Evolutionary conservation across 768 basidiomycete genomes (phyloP).

Genomic region (Podaxis carcinomalis): DNA sequence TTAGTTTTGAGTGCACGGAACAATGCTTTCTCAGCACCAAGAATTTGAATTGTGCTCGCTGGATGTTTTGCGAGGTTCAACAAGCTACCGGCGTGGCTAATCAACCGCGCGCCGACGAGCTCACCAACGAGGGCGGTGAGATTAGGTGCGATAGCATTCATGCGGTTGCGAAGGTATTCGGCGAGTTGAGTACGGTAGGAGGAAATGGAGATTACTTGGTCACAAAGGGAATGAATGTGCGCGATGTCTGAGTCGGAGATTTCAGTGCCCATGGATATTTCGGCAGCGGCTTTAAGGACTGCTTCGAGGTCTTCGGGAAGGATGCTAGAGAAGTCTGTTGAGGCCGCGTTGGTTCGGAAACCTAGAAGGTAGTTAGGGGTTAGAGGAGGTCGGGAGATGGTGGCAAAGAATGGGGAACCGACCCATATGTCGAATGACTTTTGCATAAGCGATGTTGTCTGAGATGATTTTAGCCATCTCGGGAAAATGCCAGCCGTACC

Average conservation of each 20-base stretch:
- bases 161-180: constrained; percentile 95
- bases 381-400: neutral
- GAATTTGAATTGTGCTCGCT: constrained; percentile 96
- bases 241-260: constrained; percentile 94
- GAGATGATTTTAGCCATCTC: constrained; percentile 98
- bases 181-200: constrained; percentile 92
- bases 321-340: constrained; percentile 82
- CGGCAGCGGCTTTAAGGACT: constrained; percentile 91
- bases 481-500: constrained; percentile 99
- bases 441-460: constrained; percentile 97
- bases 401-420: constrained; percentile 18
- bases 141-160: constrained; percentile 98
- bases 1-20: constrained; percentile 99
- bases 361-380: constrained; percentile 36
- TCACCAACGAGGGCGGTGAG: constrained; percentile 90
- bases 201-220: constrained; percentile 97
- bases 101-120: constrained; percentile 87
- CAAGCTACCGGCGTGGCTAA: constrained; percentile 94
- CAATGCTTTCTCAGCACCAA: constrained; percentile 97
- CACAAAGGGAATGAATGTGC: constrained; percentile 96
- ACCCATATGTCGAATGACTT: constrained; percentile 91
- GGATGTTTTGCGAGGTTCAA: constrained; percentile 97
- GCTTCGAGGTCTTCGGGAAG: constrained; percentile 97
- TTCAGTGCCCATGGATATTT: constrained; percentile 99
- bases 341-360: constrained; percentile 89